Conservation (phyloP, 495 filamentous ascomycete species). For the Bathelium albidoporum region DNA sequence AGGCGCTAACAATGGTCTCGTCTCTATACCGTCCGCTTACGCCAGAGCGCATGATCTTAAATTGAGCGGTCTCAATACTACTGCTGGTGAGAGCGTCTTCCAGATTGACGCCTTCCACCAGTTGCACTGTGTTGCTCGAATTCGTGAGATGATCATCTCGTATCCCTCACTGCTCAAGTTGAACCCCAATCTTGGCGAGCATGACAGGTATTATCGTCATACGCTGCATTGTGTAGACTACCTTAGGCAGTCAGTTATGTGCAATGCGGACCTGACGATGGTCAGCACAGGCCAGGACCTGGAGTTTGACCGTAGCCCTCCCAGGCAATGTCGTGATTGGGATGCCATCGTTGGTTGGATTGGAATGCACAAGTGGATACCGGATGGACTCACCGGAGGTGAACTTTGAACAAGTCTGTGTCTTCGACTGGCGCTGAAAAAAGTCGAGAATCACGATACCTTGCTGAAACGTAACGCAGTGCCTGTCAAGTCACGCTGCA, state of each 20-base stretch:
- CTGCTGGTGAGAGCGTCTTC: neutral
- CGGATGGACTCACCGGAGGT: neutral
- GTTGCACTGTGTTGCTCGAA: neutral
- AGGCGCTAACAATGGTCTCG: neutral
- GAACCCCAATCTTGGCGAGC: constrained; percentile 1
- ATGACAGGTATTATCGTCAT: neutral
- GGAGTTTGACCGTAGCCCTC: neutral
- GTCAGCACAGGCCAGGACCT: neutral
- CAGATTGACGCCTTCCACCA: neutral
- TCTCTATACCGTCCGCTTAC: neutral
- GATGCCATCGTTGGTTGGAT: neutral
- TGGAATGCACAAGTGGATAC: neutral
- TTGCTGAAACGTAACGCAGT: too few relatives aligned
- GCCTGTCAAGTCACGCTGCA: too few relatives aligned
- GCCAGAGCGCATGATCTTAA: neutral
- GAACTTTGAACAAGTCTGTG: neutral
- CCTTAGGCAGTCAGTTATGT: neutral
- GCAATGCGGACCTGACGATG: neutral
- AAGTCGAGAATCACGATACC: too few relatives aligned
- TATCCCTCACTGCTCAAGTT: neutral
- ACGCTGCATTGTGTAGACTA: neutral
- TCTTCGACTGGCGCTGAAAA: neutral
- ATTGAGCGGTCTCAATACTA: neutral
- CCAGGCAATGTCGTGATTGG: neutral
- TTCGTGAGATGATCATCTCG: constrained; percentile 2